Evolutionary conservation across 1,284 basidiomycete species (phyloP), one percentile per base, ranked within the genome.

Genomic region (Pterula multifida): DNA sequence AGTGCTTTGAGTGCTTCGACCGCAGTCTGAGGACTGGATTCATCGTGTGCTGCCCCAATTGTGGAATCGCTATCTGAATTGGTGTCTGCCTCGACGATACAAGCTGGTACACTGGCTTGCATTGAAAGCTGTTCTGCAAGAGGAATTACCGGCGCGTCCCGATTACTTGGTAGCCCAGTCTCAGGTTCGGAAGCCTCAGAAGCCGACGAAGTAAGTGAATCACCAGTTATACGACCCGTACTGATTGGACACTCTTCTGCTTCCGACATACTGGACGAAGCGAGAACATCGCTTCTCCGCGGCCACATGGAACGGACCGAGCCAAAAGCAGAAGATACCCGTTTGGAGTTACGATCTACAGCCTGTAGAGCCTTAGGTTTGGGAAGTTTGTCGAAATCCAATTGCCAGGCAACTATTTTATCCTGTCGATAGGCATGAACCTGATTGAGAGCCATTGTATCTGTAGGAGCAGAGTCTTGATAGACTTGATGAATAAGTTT

Each of bases 371-470:
- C 53, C 59, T 78, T 75, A 2, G 78, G 77, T 58, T 82, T 86
- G 2, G 83, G 85, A 52, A 81, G 68, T 50, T 75, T 75, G 58
- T 89, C 84, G 60, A 93, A 90, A 59, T 91, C 86, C 52, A 79
- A 76, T 61, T 96, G 93, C 90, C 94, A 98, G 39, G 88, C 88
- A n/a, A 97, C 91, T 49, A 96, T 92, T 64, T 87, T 89, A 61
- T 96, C 91, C 66, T 97, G 94, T 39, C 94, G 75, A 52, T 83
- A 82, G 2, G 89, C 81, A 46, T 93, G 81, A 3, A 95, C 90
- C 52, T 82, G 79, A 57, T 95, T 98, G 52, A 98, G 73, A 45
- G 85, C 87, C 36, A 97, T 75, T 0, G 92, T 94, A 61, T 96
- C 90, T 15, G 81, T 89, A 46, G 85, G 78, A 0, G 80, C 64